A percentile compares a stretch with the other conserved stretches of the same genome.
These are phyloP conservation scores for Desmodesmus armatus DNA, from an alignment of 139 green algal species.

Conservation along the genomic window DNA sequence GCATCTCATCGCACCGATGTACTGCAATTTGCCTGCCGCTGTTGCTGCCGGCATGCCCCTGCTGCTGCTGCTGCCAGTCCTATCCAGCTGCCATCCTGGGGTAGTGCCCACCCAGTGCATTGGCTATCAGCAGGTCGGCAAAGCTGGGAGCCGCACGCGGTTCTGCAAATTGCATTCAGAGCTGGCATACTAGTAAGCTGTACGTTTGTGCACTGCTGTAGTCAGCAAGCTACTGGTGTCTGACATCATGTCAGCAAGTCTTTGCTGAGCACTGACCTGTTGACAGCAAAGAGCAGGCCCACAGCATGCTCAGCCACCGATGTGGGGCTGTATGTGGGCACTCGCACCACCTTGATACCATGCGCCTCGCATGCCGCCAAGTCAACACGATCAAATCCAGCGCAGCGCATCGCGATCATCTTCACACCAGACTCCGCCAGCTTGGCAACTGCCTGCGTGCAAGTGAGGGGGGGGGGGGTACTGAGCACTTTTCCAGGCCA, in stretches of 20 bases:
- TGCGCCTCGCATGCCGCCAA: constrained; percentile 53
- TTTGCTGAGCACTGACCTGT: constrained; percentile 56
- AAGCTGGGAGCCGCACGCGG: too few relatives aligned
- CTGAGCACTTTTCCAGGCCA: too few relatives aligned
- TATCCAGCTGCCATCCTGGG: too few relatives aligned
- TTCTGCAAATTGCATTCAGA: too few relatives aligned
- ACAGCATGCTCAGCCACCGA: constrained; percentile 86
- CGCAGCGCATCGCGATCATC: constrained; percentile 82
- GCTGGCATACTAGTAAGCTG: not conserved
- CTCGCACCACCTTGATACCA: constrained; percentile 72
- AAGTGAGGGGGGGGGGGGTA: too few relatives aligned
- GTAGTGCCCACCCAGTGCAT: too few relatives aligned
- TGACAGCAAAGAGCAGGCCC: constrained; percentile 72
- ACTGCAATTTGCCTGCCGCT: too few relatives aligned
- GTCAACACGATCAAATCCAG: constrained; percentile 80
- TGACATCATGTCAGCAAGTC: not conserved
- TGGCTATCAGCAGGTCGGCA: too few relatives aligned
- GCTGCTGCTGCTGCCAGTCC: too few relatives aligned
- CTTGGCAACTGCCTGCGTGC: constrained; percentile 60
- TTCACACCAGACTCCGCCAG: constrained; percentile 71
- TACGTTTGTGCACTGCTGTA: not conserved
- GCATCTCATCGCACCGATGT: too few relatives aligned
- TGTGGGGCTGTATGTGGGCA: constrained; percentile 81
- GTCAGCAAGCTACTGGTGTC: not conserved
- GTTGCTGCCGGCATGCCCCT: too few relatives aligned